Base-by-base conservation (phyloP, 2,329 filamentous ascomycete genomes). In the Alternaria gaisen region DNA sequence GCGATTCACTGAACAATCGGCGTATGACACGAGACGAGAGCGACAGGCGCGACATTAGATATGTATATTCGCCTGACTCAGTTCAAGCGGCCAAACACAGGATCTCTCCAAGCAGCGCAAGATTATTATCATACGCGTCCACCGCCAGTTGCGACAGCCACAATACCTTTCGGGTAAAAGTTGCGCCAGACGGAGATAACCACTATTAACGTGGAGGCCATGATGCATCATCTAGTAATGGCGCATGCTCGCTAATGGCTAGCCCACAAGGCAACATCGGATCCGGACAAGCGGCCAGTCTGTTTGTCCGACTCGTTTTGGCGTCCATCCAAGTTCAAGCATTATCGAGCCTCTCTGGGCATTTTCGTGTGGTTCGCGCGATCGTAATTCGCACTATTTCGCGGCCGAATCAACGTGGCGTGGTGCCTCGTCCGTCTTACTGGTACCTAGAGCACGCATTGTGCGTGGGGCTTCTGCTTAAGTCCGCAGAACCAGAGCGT, bases 121-220 rank as follows among this genome's bases (percentile, higher is more conserved):
- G 30, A 24, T 34, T 34, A 60, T 43, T 32, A 41, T 24, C 18
- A 56, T 34, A 34, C 32, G 30, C 44, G 36, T 18, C 38, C 20
- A 38, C 18, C 18, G 20, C 47, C 47, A 47, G 18, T 50, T 50
- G 30, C 44, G 48, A 56, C 53, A 53, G 50, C 56, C 44, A 28
- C 18, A 50, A 30, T 26, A 26, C 38, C 14, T 18, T 47, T 52
- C 44, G 48, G 47, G 41, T n/a, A 34, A 38, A 58, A 47, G 42
- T 41, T 42, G 51, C 32, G 44, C 36, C 53, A 22, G 30, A 53
- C 66, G 65, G 67, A 69, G 61, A 63, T 66, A 67, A 24, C 32
- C 20, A 36, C 28, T 59, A 57, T 61, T 64, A 58, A 69, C 62
- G 64, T 67, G 59, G 34, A 38, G n/a, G 32, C 26, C 52, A 52